Base-by-base conservation (phyloP, 257 asterid genomes). In the Phtheirospermum japonicum region DNA sequence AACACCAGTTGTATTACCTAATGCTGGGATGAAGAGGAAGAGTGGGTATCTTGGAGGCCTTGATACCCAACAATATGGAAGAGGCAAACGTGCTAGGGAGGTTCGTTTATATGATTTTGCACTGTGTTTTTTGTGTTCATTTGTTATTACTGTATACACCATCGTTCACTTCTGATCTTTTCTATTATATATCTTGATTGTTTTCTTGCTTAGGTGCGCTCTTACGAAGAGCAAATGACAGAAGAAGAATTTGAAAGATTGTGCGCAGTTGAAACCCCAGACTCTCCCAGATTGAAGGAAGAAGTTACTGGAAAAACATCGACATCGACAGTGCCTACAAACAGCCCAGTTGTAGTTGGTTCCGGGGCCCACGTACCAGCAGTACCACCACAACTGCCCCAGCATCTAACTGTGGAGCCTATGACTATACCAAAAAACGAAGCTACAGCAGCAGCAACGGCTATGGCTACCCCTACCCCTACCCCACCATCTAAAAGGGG, bases 61-160 rank as follows among this genome's bases (percentile, higher is more conserved):
- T 36, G 99, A 93, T 75, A 83, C 87, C 77, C 95, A 86, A 70
- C 96, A 85, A 2, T 93, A 93, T 79, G 99, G 99, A 78, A 84
- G 99, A 75, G 99, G 99, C 66, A 93, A 93, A 81, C 84, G 99
- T 77, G 88, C 96, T 28, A 82, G 97, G 75, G 99, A 93, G 99
- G 99, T 93, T 53, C n/a, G 82, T 72, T 75, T 43, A 48, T 60
- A 56, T 68, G 66, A 16, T 71, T 63, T 63, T 64, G 8, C 48
- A 59, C 12, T 62, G 50, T 66, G 75, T 77, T 66, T 13, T 63
- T 23, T 45, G 13, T 65, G 34, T 14, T 28, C 59, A n/a, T 60
- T 61, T 59, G 19, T 61, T 48, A 0, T 48, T 26, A 49, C 30
- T 28, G 86, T 97, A 54, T 14, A 31, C 40, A 36, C 66, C 14